Percentiles rank a stretch among this genome's conserved stretches.
Evolutionary conservation across 2,329 filamentous ascomycete genomes (phyloP).

Genomic region (Stromatinia cepivora): DNA sequence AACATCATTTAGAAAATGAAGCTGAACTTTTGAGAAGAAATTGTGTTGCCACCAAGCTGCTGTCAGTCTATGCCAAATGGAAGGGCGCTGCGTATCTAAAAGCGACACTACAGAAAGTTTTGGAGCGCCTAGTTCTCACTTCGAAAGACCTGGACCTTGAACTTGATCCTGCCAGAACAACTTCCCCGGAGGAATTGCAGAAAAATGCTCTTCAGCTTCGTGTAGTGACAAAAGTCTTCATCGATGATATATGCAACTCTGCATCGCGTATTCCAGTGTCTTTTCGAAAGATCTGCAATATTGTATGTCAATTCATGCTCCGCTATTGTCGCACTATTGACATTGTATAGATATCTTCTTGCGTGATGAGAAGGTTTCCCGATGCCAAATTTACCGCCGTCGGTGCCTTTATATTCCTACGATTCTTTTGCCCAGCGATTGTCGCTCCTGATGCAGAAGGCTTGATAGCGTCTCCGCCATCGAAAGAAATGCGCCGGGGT

Average conservation of each 20-base stretch:
- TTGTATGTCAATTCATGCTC: conserved; percentile 49
- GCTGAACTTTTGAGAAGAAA: conserved; percentile 66
- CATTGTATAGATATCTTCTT: conserved; percentile 55
- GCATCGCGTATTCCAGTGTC: conserved; percentile 60
- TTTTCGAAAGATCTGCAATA: conserved; percentile 67
- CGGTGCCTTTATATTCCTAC: conserved; percentile 68
- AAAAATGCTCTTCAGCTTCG: conserved; percentile 66
- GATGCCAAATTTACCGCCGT: conserved; percentile 73
- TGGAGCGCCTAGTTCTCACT: conserved; percentile 65
- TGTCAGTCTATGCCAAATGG: conserved; percentile 71
- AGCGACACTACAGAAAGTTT: conserved; percentile 63
- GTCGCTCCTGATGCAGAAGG: conserved; percentile 69
- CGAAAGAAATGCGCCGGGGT: conserved; percentile 68
- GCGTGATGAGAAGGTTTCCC: conserved; percentile 63
- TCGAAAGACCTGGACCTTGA: conserved; percentile 68
- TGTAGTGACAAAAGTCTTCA: conserved; percentile 69
- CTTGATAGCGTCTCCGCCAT: conserved; percentile 59
- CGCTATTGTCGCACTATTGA: neutral
- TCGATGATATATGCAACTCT: conserved; percentile 68
- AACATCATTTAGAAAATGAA: conserved; percentile 56
- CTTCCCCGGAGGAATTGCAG: conserved; percentile 61
- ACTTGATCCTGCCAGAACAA: conserved; percentile 62
- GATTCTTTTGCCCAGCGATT: conserved; percentile 72
- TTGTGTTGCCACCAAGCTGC: conserved; percentile 71
- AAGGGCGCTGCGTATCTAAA: conserved; percentile 65